Evolutionary conservation across 495 filamentous ascomycete species (phyloP).

Genomic region (Talaromyces adpressus): DNA sequence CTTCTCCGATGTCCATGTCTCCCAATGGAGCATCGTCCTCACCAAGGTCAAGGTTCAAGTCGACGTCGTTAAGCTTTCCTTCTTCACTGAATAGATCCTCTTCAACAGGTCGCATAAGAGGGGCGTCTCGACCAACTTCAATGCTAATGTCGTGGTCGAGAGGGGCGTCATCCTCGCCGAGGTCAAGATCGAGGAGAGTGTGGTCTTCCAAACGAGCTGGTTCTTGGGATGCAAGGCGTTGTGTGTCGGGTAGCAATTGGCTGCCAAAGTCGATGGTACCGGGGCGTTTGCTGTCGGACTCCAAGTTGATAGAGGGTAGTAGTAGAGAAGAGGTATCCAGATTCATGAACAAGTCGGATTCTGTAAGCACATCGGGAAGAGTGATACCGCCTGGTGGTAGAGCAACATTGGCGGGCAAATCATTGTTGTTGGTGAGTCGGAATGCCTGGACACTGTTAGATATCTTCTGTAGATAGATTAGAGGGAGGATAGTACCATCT

Average conservation of each 20-base stretch:
- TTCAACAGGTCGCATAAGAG: constrained; percentile 53
- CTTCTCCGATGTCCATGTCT: constrained; percentile 28
- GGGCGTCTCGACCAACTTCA: constrained; percentile 79
- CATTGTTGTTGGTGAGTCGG: constrained; percentile 70
- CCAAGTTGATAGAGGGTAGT: constrained; percentile 53
- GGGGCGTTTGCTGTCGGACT: constrained; percentile 49
- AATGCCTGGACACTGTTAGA: constrained; percentile 55
- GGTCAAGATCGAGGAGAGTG: constrained; percentile 41
- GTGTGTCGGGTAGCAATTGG: constrained; percentile 62
- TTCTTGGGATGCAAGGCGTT: constrained; percentile 43
- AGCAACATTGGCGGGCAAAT: constrained; percentile 62
- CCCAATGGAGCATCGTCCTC: constrained; percentile 43
- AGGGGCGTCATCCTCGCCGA: constrained; percentile 43
- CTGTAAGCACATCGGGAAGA: constrained; percentile 82
- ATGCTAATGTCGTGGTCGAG: constrained; percentile 54
- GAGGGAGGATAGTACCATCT: constrained; percentile 60
- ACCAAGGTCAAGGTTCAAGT: constrained; percentile 45
- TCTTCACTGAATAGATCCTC: constrained; percentile 70
- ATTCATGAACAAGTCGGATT: constrained; percentile 73
- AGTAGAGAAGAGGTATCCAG: constrained; percentile 72
- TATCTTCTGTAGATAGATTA: constrained; percentile 1
- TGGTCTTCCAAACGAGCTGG: constrained; percentile 43
- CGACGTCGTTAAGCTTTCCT: constrained; percentile 40
- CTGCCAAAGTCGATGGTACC: constrained; percentile 56
- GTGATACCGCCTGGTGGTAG: constrained; percentile 63